phyloP scores from a whole-genome alignment of 2,329 filamentous ascomycete genomes.

The Plenodomus tracheiphilus region DNA sequence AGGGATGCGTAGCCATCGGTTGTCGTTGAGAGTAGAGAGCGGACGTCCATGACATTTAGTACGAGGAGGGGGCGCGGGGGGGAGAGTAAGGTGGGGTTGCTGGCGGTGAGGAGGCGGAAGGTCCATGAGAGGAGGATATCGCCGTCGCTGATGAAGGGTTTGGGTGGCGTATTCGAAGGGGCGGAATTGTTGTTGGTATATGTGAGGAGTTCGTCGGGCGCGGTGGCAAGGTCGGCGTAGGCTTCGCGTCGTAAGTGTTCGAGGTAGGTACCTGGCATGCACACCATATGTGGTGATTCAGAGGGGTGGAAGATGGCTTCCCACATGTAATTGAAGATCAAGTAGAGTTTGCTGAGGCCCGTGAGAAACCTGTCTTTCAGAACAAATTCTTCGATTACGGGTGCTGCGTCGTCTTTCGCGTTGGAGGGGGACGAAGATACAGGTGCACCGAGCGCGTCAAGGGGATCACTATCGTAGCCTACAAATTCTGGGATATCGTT shows the following conservation, averaged over 20 bases:
- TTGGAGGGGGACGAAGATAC: not conserved
- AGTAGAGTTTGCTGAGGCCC: constrained; percentile 9
- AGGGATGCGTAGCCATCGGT: constrained; percentile 10
- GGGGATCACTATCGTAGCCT: constrained; percentile 27
- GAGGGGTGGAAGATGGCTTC: constrained; percentile 9
- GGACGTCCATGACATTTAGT: constrained; percentile 31
- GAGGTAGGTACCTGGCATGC: constrained; percentile 22
- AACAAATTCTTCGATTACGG: constrained; percentile 9
- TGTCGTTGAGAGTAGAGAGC: constrained; percentile 14
- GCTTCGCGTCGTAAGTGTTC: not conserved
- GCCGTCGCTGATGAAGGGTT: constrained; percentile 26
- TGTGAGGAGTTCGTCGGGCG: not conserved
- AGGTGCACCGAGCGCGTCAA: constrained; percentile 12
- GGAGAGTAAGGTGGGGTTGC: constrained; percentile 6
- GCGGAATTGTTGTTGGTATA: constrained; percentile 12
- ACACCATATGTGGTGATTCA: constrained; percentile 9
- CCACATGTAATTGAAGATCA: constrained; percentile 16
- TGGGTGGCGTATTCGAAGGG: constrained; percentile 1
- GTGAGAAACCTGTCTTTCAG: constrained; percentile 12
- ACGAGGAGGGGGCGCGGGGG: constrained; percentile 17
- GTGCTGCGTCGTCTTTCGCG: not conserved
- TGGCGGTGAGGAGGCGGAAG: constrained; percentile 9
- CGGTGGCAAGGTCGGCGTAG: not conserved
- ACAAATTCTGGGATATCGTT: constrained; percentile 17
- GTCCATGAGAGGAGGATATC: constrained; percentile 22